Conservation (phyloP, 2,329 filamentous ascomycete species). For the Fusarium irregulare region DNA sequence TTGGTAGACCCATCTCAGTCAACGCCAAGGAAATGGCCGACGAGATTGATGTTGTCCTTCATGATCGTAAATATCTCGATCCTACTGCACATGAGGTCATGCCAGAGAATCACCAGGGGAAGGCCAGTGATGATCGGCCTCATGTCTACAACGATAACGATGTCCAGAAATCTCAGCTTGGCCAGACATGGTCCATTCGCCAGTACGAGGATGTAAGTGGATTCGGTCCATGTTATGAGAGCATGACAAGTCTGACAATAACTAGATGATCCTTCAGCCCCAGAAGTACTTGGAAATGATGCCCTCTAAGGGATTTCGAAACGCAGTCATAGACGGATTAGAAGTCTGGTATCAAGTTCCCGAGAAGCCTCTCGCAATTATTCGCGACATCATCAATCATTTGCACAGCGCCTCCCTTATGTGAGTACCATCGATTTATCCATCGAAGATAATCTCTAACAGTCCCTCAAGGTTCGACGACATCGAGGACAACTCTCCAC, state of each 20-base stretch:
- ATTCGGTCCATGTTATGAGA: fast-evolving
- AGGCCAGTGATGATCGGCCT: background rate
- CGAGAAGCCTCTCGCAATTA: background rate
- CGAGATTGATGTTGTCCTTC: background rate
- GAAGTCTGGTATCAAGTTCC: background rate
- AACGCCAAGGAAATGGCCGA: background rate
- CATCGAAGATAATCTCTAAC: background rate
- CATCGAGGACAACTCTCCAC: background rate
- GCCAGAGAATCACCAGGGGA: background rate
- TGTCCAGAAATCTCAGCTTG: background rate
- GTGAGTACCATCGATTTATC: background rate
- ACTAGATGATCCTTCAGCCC: background rate
- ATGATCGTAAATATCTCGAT: background rate
- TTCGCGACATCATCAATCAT: background rate
- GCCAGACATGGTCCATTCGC: background rate
- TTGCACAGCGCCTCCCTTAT: background rate
- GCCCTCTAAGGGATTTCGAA: background rate
- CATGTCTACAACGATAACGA: background rate
- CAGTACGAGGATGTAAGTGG: background rate
- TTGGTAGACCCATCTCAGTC: background rate
- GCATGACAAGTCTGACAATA: background rate
- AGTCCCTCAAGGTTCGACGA: background rate
- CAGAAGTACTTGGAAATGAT: background rate
- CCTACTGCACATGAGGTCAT: background rate
- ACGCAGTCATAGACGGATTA: background rate